Percentiles rank a stretch among this genome's conserved stretches.
These are phyloP conservation scores for Trypanosoma rangeli DNA, from an alignment of 208 protist genomes.

Conservation along the genomic window DNA sequence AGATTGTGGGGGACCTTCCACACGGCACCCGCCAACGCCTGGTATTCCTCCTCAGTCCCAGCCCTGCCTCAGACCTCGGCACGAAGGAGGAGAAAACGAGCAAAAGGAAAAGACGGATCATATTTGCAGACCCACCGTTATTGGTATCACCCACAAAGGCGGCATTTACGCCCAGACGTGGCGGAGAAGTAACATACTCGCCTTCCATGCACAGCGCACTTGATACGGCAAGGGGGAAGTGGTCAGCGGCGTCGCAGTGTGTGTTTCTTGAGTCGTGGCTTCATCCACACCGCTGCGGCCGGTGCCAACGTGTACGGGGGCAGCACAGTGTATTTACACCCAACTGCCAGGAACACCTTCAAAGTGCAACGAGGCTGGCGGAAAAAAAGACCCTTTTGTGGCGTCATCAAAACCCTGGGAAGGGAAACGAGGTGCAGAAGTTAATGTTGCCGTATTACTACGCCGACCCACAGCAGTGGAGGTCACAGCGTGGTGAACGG, in stretches of 20 bases:
- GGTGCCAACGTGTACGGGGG: conserved; percentile 3
- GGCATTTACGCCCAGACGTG: neutral
- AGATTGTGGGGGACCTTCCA: conserved; percentile 5
- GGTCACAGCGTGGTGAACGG: conserved; percentile 1
- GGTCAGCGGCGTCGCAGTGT: neutral
- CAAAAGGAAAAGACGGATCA: conserved; percentile 1
- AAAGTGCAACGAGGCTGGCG: neutral
- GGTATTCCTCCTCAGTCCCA: conserved; percentile 20
- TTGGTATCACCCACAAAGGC: neutral
- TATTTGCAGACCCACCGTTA: neutral
- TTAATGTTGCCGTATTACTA: conserved; percentile 13
- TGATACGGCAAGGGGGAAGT: neutral
- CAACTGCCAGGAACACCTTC: neutral
- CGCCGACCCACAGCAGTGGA: conserved; percentile 24
- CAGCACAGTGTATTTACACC: conserved; percentile 15
- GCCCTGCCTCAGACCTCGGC: neutral
- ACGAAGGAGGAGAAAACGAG: neutral
- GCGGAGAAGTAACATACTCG: neutral
- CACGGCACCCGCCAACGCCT: conserved; percentile 3
- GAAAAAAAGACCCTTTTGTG: neutral
- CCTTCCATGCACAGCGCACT: neutral
- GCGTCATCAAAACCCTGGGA: neutral
- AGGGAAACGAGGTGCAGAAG: neutral
- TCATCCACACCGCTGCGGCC: conserved; percentile 5
- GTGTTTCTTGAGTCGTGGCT: conserved; percentile 23